Evolutionary conservation across 2,329 filamentous ascomycete species (phyloP), one percentile per base, ranked within the genome.

Genomic region (Byssoonygena ceratinophila): DNA sequence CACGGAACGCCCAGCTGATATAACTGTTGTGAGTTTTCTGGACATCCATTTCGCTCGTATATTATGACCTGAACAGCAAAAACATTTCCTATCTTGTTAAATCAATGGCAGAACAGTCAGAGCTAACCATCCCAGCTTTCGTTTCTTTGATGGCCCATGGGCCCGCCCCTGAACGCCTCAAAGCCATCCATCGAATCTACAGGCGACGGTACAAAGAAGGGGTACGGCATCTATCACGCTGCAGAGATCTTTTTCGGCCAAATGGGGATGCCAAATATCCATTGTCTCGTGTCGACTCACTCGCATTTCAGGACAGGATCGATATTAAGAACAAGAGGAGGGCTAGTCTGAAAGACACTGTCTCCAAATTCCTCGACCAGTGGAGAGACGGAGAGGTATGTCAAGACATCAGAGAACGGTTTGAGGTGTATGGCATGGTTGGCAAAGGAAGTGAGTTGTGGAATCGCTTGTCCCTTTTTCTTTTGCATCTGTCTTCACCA

Each of bases 381-480:
- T 6, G 23, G n/a, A 27, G 8, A 12, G 14, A 5, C 2, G 7
- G 36, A 16, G 39, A 5, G 5, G 16, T 52, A 18, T 55, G 53
- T 16, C 22, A 29, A 18, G 39, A 48, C 43, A 47, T 55, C 31
- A 23, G 23, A 18, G 43, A 45, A 7, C 40, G 54, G 36, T 51
- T 55, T 44, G 43, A 29, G 4, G 51, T 55, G 22, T 55, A 55
- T 31, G 51, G 54, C 3, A 40, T 31, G 12, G 45, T 53, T 39
- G 54, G 54, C 18, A 51, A 18, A 44, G 54, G 54, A 37, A 53
- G 54, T 55, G 51, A 51, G 51, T 49, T 45, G 14, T n/a, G 8
- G 4, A 27, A 37, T 25, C 5, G 22, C 27, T 9, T 29, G 27
- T 29, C 27, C 9, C 27, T 9, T 9, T 9, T 29, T 29, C 5